Percentiles rank a stretch among this genome's conserved stretches.
These are phyloP conservation scores for Linanthus parryae DNA, from an alignment of 148 eudicot genomes.

Conservation along the genomic window DNA sequence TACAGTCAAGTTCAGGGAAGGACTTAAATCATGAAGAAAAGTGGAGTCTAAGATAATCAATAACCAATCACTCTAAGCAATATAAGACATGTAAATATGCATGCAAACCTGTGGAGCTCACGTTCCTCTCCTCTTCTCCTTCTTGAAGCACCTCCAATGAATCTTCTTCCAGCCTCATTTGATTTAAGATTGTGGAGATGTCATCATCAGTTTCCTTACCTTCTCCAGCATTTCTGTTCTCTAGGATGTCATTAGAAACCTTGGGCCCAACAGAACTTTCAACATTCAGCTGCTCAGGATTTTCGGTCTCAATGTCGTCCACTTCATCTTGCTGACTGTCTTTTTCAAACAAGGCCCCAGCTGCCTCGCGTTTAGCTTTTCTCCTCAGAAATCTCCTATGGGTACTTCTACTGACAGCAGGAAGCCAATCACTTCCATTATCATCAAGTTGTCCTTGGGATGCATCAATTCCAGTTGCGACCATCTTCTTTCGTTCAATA, in stretches of 20 bases:
- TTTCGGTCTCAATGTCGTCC: conserved; percentile 27
- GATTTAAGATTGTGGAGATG: conserved; percentile 43
- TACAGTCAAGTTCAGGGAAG: too few species aligned
- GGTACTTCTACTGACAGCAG: conserved; percentile 95
- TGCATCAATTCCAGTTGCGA: conserved; percentile 90
- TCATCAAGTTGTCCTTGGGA: conserved; percentile 68
- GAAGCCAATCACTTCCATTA: conserved; percentile 67
- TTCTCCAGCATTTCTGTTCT: conserved; percentile 16
- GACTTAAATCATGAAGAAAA: too few species aligned
- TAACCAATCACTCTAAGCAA: too few species aligned
- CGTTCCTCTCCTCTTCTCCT: too few species aligned
- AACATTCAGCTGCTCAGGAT: conserved; percentile 14
- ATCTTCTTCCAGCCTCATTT: conserved; percentile 70
- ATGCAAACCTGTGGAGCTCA: too few species aligned
- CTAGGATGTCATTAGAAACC: conserved; percentile 30
- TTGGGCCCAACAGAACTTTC: too few species aligned
- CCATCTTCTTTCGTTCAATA: conserved; percentile 81
- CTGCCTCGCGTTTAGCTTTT: conserved; percentile 58
- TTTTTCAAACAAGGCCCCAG: conserved; percentile 34
- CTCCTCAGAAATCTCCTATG: conserved; percentile 83
- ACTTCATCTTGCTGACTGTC: conserved; percentile 33
- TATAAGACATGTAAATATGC: too few species aligned
- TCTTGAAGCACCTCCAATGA: conserved; percentile 18
- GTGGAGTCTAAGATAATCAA: too few species aligned
- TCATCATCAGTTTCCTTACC: conserved; percentile 31